Evolutionary conservation across 768 basidiomycete genomes (phyloP), one percentile per base, ranked within the genome.

Genomic region (Panaeolus papilionaceus): DNA sequence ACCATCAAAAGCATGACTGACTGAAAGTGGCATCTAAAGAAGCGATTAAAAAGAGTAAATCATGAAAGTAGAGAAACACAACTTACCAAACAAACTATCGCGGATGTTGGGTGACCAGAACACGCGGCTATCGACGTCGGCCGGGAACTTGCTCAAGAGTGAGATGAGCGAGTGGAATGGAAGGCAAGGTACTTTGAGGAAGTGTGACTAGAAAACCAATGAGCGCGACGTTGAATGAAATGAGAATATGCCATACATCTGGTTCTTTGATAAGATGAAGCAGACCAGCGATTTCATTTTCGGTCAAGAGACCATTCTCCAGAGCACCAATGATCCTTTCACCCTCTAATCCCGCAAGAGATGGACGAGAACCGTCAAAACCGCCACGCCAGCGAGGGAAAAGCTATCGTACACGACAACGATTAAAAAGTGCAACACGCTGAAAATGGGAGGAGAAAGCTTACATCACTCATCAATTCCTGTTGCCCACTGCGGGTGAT

Each of bases 341-440:
- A 47, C 84, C 84, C 64, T 84, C 84, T 47, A 92, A 77, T 16
- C 91, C 89, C 39, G 86, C 84, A 42, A 94, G 83, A 2, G 90
- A 90, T 37, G 93, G 92, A 0, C 84, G 82, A 37, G 85, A 83
- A 42, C 90, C 89, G 67, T 89, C 86, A 75, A 94, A 95, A 16
- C 81, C 80, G 6, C 93, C 93, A 68, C 85, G 86, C 93, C 94
- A 95, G 10, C 83, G 85, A 2, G 93, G 93, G 79, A 95, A 95
- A 7, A 95, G 74, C 89, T 93, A 68, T n/a, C 65, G 44, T 49
- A 7, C 37, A 64, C 49, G 11, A 45, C 16, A 47, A 65, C 16
- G 51, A 38, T 40, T 20, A 61, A 61, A 12, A 49, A 33, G 38
- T 26, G 14, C 45, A 51, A 28, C 20, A 23, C 7, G 2, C 9